Evolutionary conservation across 179 eudicot species (phyloP), one percentile per base, ranked within the genome.

Genomic region (Patellifolia procumbens): DNA sequence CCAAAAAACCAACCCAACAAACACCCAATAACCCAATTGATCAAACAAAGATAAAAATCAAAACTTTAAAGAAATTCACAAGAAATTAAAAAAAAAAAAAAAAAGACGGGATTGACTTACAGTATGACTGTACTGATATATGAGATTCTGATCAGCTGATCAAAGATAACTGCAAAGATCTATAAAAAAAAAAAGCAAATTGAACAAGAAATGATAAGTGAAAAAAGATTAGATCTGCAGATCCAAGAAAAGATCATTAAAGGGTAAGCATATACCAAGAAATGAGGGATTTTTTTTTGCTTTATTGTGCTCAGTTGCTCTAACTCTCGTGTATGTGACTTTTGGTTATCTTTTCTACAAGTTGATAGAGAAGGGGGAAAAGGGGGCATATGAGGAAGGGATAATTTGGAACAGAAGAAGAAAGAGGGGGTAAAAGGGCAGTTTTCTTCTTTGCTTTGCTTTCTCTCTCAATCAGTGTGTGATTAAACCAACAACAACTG

Each of bases 211-310:
- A 66, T 5, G 42, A 70, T 39, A 37, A 28, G 20, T 31, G 43
- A 73, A 73, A 66, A 73, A 73, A 65, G 51, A 39, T 68, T 68
- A 79, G 82, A 79, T 79, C 82, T 79, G 43, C n/a, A 79, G 82
- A 74, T 78, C 80, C 80, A 77, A 22, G 4, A 63, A 71, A 62
- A 59, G n/a, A 32, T 45, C 8, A 66, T 26, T 22, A 17, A n/a
- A n/a, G n/a, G n/a, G n/a, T 48, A 78, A 71, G 17, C 52, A 49
- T 60, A 56, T 46, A 67, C 24, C 60, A 70, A n/a, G n/a, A n/a
- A n/a, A n/a, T n/a, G 46, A 31, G 70, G 7, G 12, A 69, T 46
- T 34, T 59, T 48, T 22, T 15, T 51, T n/a, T 26, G 48, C 19
- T 52, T n/a, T 52, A 1, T 56, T 56, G 3, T 56, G 45, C 9